These are phyloP conservation scores for Graphiopsis chlorocephala DNA, from an alignment of 2,329 filamentous ascomycete genomes.

Conservation along the genomic window DNA sequence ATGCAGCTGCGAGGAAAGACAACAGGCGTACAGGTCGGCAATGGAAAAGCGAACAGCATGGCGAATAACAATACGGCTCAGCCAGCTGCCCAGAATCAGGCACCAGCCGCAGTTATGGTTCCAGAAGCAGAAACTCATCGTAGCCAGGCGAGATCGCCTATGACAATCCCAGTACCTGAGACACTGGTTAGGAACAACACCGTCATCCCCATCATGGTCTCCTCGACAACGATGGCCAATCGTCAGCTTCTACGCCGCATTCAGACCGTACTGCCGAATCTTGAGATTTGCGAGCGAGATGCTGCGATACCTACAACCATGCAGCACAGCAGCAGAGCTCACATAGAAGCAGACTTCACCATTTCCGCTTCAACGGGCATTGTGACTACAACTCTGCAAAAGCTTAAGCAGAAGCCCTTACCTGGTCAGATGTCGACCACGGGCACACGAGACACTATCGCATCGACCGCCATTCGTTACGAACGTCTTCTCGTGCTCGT, in stretches of 20 bases:
- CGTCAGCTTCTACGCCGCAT: conserved; percentile 52
- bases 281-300: conserved; percentile 61
- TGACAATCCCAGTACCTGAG: conserved; percentile 16
- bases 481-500: conserved; percentile 67
- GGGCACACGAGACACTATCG: conserved; percentile 51
- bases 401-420: conserved; percentile 67
- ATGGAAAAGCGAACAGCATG: neutral
- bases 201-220: conserved; percentile 51
- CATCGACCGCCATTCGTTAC: conserved; percentile 57
- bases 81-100: neutral
- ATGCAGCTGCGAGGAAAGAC: conserved; percentile 18
- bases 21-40: neutral
- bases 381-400: conserved; percentile 67
- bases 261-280: conserved; percentile 47
- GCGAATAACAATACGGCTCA: neutral
- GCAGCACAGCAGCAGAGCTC: neutral
- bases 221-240: conserved; percentile 45
- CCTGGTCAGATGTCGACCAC: conserved; percentile 54
- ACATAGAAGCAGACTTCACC: conserved; percentile 68
- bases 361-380: conserved; percentile 68
- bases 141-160: neutral
- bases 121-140: conserved; percentile 10
- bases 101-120: conserved; percentile 18
- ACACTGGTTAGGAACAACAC: conserved; percentile 17
- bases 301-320: neutral